Base-by-base conservation (phyloP, 2,329 filamentous ascomycete species). In the Aspergillus bombycis region DNA sequence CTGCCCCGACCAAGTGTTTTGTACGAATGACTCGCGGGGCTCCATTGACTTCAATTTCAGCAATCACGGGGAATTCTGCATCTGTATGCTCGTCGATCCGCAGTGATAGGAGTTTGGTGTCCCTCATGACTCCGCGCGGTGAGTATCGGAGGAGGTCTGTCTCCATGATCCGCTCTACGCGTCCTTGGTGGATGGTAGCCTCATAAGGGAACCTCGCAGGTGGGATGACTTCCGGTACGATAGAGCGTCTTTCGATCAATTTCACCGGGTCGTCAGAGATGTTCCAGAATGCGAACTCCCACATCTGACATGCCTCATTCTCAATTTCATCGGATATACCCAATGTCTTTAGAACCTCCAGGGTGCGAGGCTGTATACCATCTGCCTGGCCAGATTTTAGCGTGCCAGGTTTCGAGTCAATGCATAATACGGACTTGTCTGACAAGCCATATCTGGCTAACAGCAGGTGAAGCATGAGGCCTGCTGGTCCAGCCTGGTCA, bases 141-240 rank as follows among this genome's bases (percentile, higher is more conserved):
- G 84, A 85, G 66, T 89, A 86, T 73, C 87, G 87, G 59, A 84
- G 80, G 4, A 92, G 77, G 71, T 92, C 88, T 7, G 80, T 79
- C 64, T 91, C 88, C 68, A 92, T 88, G 43, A 90, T 87, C 12
- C 87, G 83, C 77, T 92, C 90, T 60, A 92, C 91, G 67, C 86
- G 77, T 7, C 90, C 90, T 72, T 92, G 90, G 70, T 92, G 90
- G 12, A 92, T 77, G 3, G 91, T 83, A 1, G 89, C 88, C 52
- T 89, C 91, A 71, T 90, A 90, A 3, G 88, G 88, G 69, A 90
- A 91, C 55, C 89, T 83, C 9, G 89, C 88, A 62, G 90, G 88
- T 60, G 91, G 89, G 5, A 87, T 89, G 12, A 80, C 74, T 58
- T 80, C 76, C 5, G 71, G 70, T 10, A 78, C 74, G 21, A 78